Conservation (phyloP, 768 basidiomycete species). For the Cyathus striatus region DNA sequence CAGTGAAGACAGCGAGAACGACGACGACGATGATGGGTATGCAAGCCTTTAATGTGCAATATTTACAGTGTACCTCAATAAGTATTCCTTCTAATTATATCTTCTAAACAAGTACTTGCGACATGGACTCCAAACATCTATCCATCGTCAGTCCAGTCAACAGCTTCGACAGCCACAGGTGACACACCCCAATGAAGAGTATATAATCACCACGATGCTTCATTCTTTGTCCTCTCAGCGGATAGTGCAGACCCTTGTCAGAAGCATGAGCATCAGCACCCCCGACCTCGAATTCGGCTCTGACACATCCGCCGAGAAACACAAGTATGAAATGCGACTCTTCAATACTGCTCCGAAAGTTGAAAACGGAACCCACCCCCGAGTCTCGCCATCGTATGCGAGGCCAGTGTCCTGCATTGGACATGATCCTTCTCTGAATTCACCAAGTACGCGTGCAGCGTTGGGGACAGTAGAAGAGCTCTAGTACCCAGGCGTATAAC, state of each 20-base stretch:
- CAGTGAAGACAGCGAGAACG: too few species aligned
- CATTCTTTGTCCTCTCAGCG: neutral
- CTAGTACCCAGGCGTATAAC: conserved; percentile 14
- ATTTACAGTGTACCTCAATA: too few species aligned
- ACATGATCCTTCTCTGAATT: neutral
- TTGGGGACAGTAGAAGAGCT: conserved; percentile 5
- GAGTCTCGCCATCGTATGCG: conserved; percentile 14
- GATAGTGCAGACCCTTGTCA: neutral
- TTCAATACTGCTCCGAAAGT: conserved; percentile 46
- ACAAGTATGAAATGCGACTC: conserved; percentile 39
- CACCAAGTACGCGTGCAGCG: neutral
- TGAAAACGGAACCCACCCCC: conserved; percentile 38
- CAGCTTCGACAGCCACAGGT: conserved; percentile 52
- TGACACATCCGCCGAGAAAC: conserved; percentile 48
- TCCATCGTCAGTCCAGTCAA: conserved; percentile 54
- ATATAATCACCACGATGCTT: conserved; percentile 52
- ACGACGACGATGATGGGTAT: too few species aligned
- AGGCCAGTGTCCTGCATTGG: conserved; percentile 12
- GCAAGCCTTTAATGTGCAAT: too few species aligned
- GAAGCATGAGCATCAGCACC: neutral
- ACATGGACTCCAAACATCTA: conserved; percentile 67
- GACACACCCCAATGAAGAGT: conserved; percentile 69
- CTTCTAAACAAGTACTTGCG: too few species aligned
- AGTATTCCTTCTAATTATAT: too few species aligned
- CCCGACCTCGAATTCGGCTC: neutral